Conservation (phyloP, 2,329 filamentous ascomycete genomes). For the Cercospora sp. region DNA sequence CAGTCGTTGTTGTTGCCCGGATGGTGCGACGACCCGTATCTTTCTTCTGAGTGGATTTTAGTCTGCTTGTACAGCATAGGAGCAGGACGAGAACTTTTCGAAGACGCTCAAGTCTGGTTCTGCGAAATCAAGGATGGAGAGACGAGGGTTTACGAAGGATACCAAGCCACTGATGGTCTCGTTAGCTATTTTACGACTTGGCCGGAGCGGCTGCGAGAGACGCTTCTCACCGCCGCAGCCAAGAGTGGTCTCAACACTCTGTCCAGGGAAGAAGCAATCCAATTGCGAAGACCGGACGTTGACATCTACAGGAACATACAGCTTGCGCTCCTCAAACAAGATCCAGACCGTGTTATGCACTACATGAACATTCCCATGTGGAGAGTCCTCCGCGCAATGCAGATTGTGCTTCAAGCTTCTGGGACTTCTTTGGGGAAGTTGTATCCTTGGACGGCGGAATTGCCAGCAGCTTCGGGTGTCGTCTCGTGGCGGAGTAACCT, state of each 20-base stretch:
- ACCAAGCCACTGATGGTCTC: neutral
- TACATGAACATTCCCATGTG: neutral
- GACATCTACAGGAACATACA: neutral
- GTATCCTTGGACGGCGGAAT: neutral
- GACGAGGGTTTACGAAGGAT: neutral
- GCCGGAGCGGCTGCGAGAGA: neutral
- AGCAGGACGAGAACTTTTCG: neutral
- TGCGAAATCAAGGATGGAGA: neutral
- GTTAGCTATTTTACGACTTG: neutral
- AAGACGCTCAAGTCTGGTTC: neutral
- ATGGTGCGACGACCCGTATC: neutral
- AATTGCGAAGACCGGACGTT: neutral
- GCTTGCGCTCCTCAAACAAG: neutral
- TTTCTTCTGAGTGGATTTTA: neutral
- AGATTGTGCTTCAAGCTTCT: neutral
- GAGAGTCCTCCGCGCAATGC: neutral
- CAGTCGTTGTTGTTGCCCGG: neutral
- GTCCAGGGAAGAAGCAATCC: neutral
- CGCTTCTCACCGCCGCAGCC: neutral
- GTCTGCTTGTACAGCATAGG: neutral
- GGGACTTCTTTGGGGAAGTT: neutral
- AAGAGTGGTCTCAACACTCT: neutral
- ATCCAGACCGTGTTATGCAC: neutral
- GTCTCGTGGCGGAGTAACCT: neutral
- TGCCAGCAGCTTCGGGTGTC: neutral